Conservation (phyloP, 116 monocot genomes). For the Posidonia oceanica region DNA sequence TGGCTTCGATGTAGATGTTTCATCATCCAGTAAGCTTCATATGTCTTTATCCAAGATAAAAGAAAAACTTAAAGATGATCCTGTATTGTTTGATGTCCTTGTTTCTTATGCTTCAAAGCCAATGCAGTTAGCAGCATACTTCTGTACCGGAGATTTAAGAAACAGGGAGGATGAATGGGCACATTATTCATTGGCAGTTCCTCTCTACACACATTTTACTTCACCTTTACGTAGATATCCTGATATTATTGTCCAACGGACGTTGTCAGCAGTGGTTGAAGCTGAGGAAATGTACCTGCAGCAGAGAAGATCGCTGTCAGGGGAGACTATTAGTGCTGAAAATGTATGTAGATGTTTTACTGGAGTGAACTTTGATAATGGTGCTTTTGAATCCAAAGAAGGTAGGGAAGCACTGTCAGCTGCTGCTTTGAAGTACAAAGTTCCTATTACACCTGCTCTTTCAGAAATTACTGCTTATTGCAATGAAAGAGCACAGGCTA, state of each 20-base stretch:
- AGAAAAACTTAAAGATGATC: constrained; percentile 65
- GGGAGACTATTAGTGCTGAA: constrained; percentile 3
- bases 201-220: constrained; percentile 89
- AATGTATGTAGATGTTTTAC: constrained; percentile 29
- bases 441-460: constrained; percentile 43
- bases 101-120: constrained; percentile 68
- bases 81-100: constrained; percentile 66
- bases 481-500: constrained; percentile 73
- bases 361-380: constrained; percentile 42
- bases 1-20: constrained; percentile 75
- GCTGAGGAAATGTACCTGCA: constrained; percentile 60
- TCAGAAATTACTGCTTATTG: constrained; percentile 67
- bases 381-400: constrained; percentile 45
- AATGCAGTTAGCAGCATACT: constrained; percentile 83
- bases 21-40: constrained; percentile 69
- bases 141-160: constrained; percentile 68
- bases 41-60: constrained; percentile 58
- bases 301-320: constrained; percentile 8
- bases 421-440: constrained; percentile 44
- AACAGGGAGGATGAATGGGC: constrained; percentile 65
- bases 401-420: constrained; percentile 44
- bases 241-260: constrained; percentile 90
- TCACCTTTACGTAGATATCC: constrained; percentile 88
- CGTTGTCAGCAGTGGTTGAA: constrained; percentile 53
- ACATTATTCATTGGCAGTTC: constrained; percentile 73